Conservation (phyloP, 2,329 filamentous ascomycete species). For the Calonectria pseudoturangicola region DNA sequence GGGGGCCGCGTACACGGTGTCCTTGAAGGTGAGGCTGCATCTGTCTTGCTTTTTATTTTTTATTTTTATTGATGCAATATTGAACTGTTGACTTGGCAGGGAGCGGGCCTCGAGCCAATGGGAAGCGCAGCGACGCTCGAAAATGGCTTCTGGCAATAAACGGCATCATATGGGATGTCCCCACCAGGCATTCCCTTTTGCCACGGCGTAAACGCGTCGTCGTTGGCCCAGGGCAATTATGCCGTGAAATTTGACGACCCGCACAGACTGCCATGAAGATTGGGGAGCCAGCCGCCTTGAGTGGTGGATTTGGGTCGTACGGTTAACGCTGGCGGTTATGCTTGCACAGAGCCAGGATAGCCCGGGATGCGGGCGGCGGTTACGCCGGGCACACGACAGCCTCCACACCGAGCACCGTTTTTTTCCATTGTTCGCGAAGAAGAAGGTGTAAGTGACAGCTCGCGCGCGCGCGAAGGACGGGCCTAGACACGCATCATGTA, state of each 20-base stretch:
- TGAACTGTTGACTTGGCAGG: conserved; percentile 7
- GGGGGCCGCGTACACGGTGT: neutral
- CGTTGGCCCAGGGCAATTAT: conserved; percentile 14
- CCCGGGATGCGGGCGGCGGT: conserved; percentile 26
- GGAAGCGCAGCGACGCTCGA: neutral
- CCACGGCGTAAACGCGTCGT: conserved; percentile 21
- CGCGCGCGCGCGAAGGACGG: neutral
- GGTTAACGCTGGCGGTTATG: conserved; percentile 33
- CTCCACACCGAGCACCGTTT: conserved; percentile 8
- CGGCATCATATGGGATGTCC: conserved; percentile 20
- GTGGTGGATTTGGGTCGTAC: conserved; percentile 31
- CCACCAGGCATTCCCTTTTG: conserved; percentile 31
- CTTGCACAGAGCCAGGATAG: conserved; percentile 23
- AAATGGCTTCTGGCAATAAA: conserved; percentile 3
- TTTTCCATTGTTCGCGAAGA: neutral
- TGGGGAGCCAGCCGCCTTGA: conserved; percentile 4
- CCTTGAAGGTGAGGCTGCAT: conserved; percentile 1
- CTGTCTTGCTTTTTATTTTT: neutral
- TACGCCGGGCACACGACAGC: conserved; percentile 28
- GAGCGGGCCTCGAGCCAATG: conserved; percentile 21
- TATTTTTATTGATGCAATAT: neutral
- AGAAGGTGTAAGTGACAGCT: neutral
- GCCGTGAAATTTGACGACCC: conserved; percentile 12
- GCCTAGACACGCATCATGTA: conserved; percentile 13
- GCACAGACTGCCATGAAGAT: conserved; percentile 15